These are phyloP conservation scores for Hemileia vastatrix DNA, from an alignment of 1,284 basidiomycete species.

Conservation along the genomic window DNA sequence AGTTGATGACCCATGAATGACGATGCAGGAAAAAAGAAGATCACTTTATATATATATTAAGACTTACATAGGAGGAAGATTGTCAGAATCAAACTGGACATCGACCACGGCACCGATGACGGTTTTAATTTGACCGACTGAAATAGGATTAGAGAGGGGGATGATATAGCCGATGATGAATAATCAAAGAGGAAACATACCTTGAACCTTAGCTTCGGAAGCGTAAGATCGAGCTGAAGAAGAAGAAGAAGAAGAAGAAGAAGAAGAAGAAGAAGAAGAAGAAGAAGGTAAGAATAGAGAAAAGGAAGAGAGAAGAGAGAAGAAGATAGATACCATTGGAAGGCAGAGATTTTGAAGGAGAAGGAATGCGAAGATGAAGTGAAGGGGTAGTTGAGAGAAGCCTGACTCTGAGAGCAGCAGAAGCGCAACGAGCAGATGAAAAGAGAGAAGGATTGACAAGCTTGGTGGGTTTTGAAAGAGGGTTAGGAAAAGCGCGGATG, in stretches of 20 bases:
- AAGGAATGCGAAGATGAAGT: too few species aligned
- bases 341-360: background rate
- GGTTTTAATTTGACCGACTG: constrained; percentile 38
- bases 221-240: constrained; percentile 70
- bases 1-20: background rate
- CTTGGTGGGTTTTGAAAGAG: too few species aligned
- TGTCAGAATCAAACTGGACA: constrained; percentile 58
- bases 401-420: too few species aligned
- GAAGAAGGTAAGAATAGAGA: constrained; percentile 16
- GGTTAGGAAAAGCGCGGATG: too few species aligned
- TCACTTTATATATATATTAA: too few species aligned
- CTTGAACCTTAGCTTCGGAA: constrained; percentile 63
- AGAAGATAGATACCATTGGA: background rate
- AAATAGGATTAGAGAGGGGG: constrained; percentile 61
- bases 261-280: constrained; percentile 15
- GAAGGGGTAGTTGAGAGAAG: too few species aligned
- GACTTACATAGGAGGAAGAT: constrained; percentile 69
- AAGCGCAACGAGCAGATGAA: too few species aligned
- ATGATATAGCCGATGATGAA: background rate
- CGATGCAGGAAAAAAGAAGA: background rate
- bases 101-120: constrained; percentile 79
- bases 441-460: too few species aligned
- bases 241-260: background rate
- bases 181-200: background rate
- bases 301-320: constrained; percentile 4